A percentile compares a stretch with the other conserved stretches of the same genome.
Evolutionary conservation across 768 basidiomycete species (phyloP).

Genomic region (Tulasnella sp.): DNA sequence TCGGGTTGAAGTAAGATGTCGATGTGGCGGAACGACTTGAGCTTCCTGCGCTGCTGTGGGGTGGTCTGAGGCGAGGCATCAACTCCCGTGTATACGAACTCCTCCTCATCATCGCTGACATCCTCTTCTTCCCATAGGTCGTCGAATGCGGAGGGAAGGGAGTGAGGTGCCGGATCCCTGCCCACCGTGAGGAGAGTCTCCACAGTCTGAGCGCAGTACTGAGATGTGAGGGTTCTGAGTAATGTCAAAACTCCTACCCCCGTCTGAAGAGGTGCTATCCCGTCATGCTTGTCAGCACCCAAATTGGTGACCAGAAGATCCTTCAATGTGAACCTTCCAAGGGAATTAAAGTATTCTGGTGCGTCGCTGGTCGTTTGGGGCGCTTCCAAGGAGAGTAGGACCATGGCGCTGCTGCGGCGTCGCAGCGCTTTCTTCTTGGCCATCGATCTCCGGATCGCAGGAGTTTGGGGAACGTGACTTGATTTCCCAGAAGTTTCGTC

Average conservation of each 20-base stretch:
- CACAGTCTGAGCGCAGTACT: constrained; percentile 58
- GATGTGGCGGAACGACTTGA: neutral
- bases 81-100: constrained; percentile 45
- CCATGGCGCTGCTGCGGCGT: constrained; percentile 80
- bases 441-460: neutral
- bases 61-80: constrained; percentile 21
- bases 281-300: constrained; percentile 28
- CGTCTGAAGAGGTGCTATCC: constrained; percentile 60
- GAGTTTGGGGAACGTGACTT: constrained; percentile 45
- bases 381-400: constrained; percentile 80
- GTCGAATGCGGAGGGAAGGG: constrained; percentile 29
- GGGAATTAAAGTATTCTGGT: constrained; percentile 80
- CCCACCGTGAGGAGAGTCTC: constrained; percentile 69
- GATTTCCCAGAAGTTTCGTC: constrained; percentile 57
- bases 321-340: constrained; percentile 86
- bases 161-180: constrained; percentile 56
- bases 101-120: constrained; percentile 44
- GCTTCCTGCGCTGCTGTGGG: constrained; percentile 41
- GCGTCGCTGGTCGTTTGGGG: constrained; percentile 59
- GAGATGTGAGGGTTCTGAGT: constrained; percentile 66
- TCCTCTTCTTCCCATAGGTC: constrained; percentile 34
- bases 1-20: constrained; percentile 50
- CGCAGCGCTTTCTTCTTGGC: constrained; percentile 32
- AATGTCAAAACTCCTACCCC: constrained; percentile 77
- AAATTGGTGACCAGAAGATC: constrained; percentile 82